Conservation (phyloP, 306 rosid genomes). For the Quercus berberidifolia region DNA sequence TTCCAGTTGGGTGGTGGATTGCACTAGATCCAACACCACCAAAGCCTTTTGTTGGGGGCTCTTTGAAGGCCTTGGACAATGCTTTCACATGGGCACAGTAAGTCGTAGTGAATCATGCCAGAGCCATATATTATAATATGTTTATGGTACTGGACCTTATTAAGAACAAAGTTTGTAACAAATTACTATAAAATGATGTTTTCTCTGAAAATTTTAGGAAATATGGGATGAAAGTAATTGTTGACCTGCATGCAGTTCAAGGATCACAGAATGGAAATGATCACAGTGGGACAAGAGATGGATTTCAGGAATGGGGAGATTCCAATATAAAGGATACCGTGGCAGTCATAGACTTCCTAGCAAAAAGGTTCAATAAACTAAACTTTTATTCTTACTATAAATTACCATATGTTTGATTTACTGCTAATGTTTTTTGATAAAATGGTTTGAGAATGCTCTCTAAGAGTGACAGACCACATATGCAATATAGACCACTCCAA, state of each 20-base stretch:
- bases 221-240: constrained; percentile 51
- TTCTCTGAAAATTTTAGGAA: constrained; percentile 24
- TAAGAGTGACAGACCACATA: not conserved
- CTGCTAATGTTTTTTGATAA: not conserved
- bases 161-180: not conserved
- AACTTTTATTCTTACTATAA: not conserved
- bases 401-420: not conserved
- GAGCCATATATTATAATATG: not conserved
- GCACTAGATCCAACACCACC: constrained; percentile 70
- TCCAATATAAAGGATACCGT: constrained; percentile 42
- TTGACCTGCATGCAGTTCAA: constrained; percentile 58
- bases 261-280: constrained; percentile 58
- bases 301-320: constrained; percentile 55
- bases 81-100: constrained; percentile 79
- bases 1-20: constrained; percentile 84
- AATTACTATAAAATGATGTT: not conserved
- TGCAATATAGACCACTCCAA: not conserved
- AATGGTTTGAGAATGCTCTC: not conserved
- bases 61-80: constrained; percentile 51
- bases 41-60: constrained; percentile 65
- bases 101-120: constrained; percentile 8
- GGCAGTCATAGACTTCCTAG: constrained; percentile 48
- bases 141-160: not conserved
- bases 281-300: constrained; percentile 63
- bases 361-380: constrained; percentile 28